Evolutionary conservation across 2,329 filamentous ascomycete species (phyloP).

Genomic region (Sclerotinia glacialis): DNA sequence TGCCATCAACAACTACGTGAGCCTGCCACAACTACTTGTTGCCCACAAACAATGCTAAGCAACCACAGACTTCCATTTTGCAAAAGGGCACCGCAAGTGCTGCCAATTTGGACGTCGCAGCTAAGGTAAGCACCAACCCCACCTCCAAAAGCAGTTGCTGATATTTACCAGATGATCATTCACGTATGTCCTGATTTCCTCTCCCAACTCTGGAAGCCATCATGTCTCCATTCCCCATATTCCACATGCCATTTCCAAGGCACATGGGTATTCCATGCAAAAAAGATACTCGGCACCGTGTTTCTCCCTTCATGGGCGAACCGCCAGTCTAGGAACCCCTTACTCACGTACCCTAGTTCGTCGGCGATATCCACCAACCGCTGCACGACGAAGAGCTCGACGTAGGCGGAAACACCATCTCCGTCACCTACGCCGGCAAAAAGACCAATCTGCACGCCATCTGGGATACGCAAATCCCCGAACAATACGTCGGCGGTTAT

Average conservation of each 20-base stretch:
- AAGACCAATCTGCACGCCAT: constrained; percentile 65
- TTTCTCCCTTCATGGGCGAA: constrained; percentile 28
- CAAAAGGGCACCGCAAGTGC: constrained; percentile 40
- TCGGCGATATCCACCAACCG: constrained; percentile 66
- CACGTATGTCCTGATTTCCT: constrained; percentile 37
- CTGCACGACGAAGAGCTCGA: constrained; percentile 64
- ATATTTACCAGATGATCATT: constrained; percentile 31
- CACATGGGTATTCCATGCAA: constrained; percentile 18
- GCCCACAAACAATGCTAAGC: constrained; percentile 9
- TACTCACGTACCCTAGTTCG: constrained; percentile 42
- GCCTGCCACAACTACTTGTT: neutral
- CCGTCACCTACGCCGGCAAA: constrained; percentile 57
- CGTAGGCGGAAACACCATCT: constrained; percentile 65
- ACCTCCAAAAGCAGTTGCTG: constrained; percentile 5
- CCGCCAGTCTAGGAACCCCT: neutral
- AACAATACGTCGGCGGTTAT: constrained; percentile 58
- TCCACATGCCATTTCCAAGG: constrained; percentile 19
- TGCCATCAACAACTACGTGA: constrained; percentile 36
- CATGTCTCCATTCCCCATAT: constrained; percentile 12
- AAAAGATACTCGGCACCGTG: constrained; percentile 20
- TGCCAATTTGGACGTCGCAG: constrained; percentile 54
- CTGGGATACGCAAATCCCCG: constrained; percentile 46
- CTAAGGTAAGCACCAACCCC: constrained; percentile 45
- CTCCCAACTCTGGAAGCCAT: constrained; percentile 5
- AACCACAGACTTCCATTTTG: constrained; percentile 29